Percentiles rank a stretch among this genome's conserved stretches.
These are phyloP conservation scores for Arachnopeziza araneosa DNA, from an alignment of 2,329 filamentous ascomycete species.

Conservation along the genomic window DNA sequence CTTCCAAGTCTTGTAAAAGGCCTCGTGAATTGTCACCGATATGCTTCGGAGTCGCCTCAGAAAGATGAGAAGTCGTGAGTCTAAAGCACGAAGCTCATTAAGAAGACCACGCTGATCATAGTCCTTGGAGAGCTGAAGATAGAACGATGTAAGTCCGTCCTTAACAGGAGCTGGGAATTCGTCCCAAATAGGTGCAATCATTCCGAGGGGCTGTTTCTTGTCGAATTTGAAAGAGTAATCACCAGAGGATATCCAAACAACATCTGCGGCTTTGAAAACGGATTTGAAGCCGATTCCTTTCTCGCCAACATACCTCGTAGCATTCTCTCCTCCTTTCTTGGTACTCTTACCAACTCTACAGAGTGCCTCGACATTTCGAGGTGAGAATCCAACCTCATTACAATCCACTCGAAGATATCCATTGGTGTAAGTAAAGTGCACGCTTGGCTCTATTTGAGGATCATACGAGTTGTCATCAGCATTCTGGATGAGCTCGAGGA, in stretches of 20 bases:
- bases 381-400: slow-evolving; percentile 44
- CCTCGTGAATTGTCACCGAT: neutral
- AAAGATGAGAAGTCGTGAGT: slow-evolving; percentile 3
- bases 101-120: slow-evolving; percentile 1
- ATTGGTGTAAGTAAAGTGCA: slow-evolving; percentile 30
- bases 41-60: too few species aligned
- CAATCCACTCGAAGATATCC: slow-evolving; percentile 32
- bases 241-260: slow-evolving; percentile 35
- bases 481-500: slow-evolving; percentile 35
- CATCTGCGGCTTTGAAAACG: slow-evolving; percentile 31
- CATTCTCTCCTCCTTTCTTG: slow-evolving; percentile 28
- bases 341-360: slow-evolving; percentile 43
- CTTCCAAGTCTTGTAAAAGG: neutral
- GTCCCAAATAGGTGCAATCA: slow-evolving; percentile 3
- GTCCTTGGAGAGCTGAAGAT: slow-evolving; percentile 1
- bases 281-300: slow-evolving; percentile 36
- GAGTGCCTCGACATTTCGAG: slow-evolving; percentile 39
- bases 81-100: slow-evolving; percentile 1
- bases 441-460: slow-evolving; percentile 24
- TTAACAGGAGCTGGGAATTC: neutral
- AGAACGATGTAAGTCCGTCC: slow-evolving; percentile 6
- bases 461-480: slow-evolving; percentile 36
- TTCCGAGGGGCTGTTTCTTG: slow-evolving; percentile 4
- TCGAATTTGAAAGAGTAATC: slow-evolving; percentile 21
- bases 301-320: slow-evolving; percentile 28